Evolutionary conservation across 805 yeast species (phyloP).

Genomic region (Ogataea kodamae): DNA sequence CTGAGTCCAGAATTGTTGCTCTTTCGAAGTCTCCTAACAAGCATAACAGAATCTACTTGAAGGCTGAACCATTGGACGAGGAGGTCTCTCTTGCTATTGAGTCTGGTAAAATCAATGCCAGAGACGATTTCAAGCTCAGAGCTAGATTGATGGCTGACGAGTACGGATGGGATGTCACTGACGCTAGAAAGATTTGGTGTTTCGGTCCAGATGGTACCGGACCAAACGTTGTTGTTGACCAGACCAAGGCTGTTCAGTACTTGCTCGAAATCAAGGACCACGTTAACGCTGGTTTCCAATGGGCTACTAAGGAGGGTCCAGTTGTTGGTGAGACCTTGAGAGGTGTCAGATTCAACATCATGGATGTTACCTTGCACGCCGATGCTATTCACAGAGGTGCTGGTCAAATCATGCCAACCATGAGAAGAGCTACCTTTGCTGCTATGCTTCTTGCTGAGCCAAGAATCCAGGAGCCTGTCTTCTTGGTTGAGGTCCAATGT

Average conservation of each 20-base stretch:
- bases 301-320: constrained; percentile 99
- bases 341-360: constrained; percentile 94
- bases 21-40: constrained; percentile 99
- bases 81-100: constrained; percentile 91
- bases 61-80: constrained; percentile 95
- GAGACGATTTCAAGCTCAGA: constrained; percentile 98
- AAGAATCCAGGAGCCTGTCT: constrained; percentile 98
- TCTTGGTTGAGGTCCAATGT: constrained; percentile 99
- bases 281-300: constrained; percentile 99
- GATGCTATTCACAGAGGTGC: constrained; percentile 99
- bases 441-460: constrained; percentile 98
- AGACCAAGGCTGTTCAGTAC: constrained; percentile 99
- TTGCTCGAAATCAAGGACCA: constrained; percentile 98
- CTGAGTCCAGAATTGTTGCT: constrained; percentile 92
- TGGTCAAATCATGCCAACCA: constrained; percentile 99
- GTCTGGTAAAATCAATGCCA: constrained; percentile 84
- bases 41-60: constrained; percentile 99
- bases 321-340: constrained; percentile 94
- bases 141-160: constrained; percentile 99
- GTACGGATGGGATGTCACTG: constrained; percentile 99
- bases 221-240: constrained; percentile 98
- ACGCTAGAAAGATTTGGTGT: constrained; percentile 99
- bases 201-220: constrained; percentile 99
- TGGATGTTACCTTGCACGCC: constrained; percentile 99
- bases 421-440: constrained; percentile 99